phyloP scores from a whole-genome alignment of 768 basidiomycete genomes.

The Calocera cornea region DNA sequence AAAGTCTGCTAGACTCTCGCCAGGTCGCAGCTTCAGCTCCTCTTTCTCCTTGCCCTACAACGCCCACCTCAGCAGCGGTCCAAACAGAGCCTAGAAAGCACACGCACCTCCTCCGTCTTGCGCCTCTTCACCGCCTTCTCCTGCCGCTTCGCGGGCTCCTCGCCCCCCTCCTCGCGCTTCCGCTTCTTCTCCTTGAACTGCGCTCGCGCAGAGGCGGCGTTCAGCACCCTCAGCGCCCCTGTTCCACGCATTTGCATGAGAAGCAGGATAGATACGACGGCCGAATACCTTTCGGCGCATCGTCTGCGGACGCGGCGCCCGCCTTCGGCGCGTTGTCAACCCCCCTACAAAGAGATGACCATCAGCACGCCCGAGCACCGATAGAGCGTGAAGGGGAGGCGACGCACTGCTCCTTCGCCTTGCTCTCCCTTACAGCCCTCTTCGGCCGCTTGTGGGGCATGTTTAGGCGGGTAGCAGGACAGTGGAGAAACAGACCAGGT shows the following conservation, averaged over 20 bases:
- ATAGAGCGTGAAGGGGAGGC: too few species aligned
- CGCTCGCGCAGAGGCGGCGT: background rate
- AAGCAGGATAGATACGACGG: background rate
- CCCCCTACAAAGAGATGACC: too few species aligned
- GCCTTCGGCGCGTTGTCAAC: background rate
- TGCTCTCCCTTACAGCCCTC: background rate
- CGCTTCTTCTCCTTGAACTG: background rate
- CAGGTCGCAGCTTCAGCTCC: constrained; percentile 23
- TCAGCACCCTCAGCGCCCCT: background rate
- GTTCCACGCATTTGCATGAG: background rate
- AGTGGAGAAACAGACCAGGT: too few species aligned
- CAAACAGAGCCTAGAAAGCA: background rate
- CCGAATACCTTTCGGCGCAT: background rate
- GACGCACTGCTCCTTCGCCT: background rate
- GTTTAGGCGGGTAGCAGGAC: too few species aligned
- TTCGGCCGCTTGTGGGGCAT: background rate
- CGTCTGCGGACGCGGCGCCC: background rate
- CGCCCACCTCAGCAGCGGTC: background rate
- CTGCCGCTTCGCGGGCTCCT: background rate
- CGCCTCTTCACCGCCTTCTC: background rate
- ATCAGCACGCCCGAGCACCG: too few species aligned
- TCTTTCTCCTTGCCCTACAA: background rate
- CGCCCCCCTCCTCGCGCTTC: background rate
- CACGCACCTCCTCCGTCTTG: background rate
- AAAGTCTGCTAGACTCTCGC: constrained; percentile 64